Evolutionary conservation across 2,329 filamentous ascomycete species (phyloP).

Genomic region (Colletotrichum graminicola): DNA sequence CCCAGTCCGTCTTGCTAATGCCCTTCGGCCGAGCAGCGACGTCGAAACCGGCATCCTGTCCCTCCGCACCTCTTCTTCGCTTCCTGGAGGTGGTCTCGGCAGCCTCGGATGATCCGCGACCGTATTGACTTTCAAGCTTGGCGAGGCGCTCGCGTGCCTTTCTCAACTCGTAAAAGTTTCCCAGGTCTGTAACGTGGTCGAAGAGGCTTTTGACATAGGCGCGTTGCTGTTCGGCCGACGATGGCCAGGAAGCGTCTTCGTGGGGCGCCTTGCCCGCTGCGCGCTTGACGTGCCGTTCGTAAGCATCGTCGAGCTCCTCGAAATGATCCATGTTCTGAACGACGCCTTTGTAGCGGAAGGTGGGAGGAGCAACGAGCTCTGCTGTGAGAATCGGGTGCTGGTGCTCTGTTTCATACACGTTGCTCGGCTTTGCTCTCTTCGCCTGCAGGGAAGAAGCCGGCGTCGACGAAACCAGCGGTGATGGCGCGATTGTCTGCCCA

Average conservation of each 20-base stretch:
- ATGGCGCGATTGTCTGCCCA: not conserved
- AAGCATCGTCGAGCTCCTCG: not conserved
- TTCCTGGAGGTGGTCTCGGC: not conserved
- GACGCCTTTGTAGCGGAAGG: not conserved
- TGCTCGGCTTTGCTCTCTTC: not conserved
- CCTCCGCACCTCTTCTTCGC: not conserved
- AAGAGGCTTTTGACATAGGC: not conserved
- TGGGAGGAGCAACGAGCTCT: not conserved
- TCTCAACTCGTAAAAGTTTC: constrained; percentile 17
- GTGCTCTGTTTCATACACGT: not conserved
- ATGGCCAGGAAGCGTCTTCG: constrained; percentile 9
- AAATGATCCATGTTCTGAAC: constrained; percentile 9
- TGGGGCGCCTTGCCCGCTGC: not conserved
- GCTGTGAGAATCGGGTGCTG: not conserved
- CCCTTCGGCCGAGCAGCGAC: constrained; percentile 1
- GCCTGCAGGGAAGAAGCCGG: no score
- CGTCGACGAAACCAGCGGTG: accelerated
- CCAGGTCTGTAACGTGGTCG: not conserved
- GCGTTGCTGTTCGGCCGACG: not conserved
- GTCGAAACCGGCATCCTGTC: not conserved
- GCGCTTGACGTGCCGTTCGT: constrained; percentile 9
- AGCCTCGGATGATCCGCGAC: not conserved
- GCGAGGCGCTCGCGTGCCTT: constrained; percentile 16
- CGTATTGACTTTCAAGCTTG: not conserved
- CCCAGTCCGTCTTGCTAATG: constrained; percentile 22